A percentile compares a stretch with the other conserved stretches of the same genome.
These are phyloP conservation scores for Cardiospermum halicacabum DNA, from an alignment of 345 rosid species.

Conservation along the genomic window DNA sequence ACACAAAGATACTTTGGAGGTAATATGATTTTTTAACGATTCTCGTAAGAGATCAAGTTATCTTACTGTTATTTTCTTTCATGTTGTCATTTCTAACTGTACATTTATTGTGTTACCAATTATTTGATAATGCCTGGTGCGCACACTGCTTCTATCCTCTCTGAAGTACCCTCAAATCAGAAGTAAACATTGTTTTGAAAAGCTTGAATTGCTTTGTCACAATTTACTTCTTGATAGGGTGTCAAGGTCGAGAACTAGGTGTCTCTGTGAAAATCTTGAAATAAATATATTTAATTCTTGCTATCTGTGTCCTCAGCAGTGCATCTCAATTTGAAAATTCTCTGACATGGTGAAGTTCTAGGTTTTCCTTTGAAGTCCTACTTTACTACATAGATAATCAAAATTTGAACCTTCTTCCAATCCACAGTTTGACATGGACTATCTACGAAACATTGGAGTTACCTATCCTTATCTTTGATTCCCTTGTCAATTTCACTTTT, in stretches of 20 bases:
- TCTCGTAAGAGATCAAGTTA: not conserved
- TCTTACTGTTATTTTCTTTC: not conserved
- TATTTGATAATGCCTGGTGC: not conserved
- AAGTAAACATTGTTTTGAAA: not conserved
- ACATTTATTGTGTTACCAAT: not conserved
- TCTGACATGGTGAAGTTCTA: not conserved
- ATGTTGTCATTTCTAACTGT: not conserved
- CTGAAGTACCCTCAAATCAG: not conserved
- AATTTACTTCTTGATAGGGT: not conserved
- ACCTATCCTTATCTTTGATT: slow-evolving; percentile 5
- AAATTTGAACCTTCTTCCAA: not conserved
- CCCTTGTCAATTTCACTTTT: not conserved
- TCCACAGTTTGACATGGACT: not conserved
- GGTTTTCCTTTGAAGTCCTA: not conserved
- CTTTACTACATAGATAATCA: not conserved
- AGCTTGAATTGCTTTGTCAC: slow-evolving; percentile 7
- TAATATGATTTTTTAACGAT: slow-evolving; percentile 22
- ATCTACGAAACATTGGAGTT: not conserved
- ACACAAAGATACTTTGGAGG: slow-evolving; percentile 82
- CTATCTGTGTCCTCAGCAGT: not conserved
- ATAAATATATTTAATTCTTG: not conserved
- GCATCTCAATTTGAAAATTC: not conserved
- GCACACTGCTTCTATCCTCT: not conserved
- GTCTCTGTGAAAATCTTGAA: not conserved
- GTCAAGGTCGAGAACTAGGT: not conserved